Base-by-base conservation (phyloP, 345 rosid genomes). In the Eutrema heterophyllum region DNA sequence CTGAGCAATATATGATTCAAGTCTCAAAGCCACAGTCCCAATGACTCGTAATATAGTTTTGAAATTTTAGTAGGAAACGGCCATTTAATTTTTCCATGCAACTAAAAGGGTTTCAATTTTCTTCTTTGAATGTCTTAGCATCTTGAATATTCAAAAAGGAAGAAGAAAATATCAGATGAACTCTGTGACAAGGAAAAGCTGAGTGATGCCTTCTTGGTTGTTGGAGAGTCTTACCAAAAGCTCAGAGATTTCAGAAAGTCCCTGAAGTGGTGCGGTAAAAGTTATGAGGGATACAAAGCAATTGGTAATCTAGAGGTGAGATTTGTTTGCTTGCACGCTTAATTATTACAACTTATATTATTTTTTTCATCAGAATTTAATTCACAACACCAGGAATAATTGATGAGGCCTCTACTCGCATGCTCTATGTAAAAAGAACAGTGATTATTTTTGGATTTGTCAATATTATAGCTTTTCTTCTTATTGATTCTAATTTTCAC, bases 211-310 rank as follows among this genome's bases (percentile, higher is more conserved):
- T 89, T 54, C 83, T 81, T 87, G 78, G 86, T 74, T 74, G 77
- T 90, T 62, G 98, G 99, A 58, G 93, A 95, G 74, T 92, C 99
- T 36, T 92, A 95, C 78, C 86, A 81, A 53, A 89, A 85, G 86
- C 93, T 92, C 68, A 83, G 92, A 79, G 80, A 86, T 64, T 92
- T 92, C 74, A 74, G 59, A 54, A 87, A 86, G 84, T 89, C 97
- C 43, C 83, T 87, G 39, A 92, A 92, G 84, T 92, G 97, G 92
- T 79, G 78, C 78, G 67, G 45, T 38, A 87, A 73, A 83, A 79
- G 94, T 72, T 90, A 81, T 92, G 90, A 87, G 69, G 84, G 80
- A 58, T 84, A 81, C 79, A 80, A 83, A 75, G 79, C 86, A 79
- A 90, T 92, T 44, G 83, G 88, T 64, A 90, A 86, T 83, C 69